A percentile compares a stretch with the other conserved stretches of the same genome.
These are phyloP conservation scores for Rhynchospora breviuscula DNA, from an alignment of 176 grass and related monocot genomes.

Conservation along the genomic window DNA sequence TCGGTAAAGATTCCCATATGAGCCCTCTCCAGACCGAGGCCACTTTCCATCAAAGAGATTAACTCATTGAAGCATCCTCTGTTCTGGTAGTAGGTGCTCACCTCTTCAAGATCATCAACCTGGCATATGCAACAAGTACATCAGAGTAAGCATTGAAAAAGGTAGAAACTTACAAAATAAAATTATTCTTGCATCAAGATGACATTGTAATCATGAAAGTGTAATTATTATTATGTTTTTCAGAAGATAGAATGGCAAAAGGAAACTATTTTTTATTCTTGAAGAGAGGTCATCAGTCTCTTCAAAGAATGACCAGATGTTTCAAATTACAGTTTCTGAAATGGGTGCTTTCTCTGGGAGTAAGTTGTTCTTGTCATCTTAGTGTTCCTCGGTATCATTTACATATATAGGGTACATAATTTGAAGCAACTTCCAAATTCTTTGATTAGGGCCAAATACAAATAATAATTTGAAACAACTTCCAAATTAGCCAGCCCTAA, in stretches of 20 bases:
- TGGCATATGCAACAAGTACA: conserved; percentile 31
- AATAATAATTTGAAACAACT: neutral
- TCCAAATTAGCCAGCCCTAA: neutral
- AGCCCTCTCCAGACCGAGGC: conserved; percentile 67
- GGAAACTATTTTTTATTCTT: conserved; percentile 29
- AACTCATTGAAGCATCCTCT: conserved; percentile 94
- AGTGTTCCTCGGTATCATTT: neutral
- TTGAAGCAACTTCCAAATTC: neutral
- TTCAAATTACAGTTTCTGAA: conserved; percentile 38
- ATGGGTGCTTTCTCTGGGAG: conserved; percentile 41
- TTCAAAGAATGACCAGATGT: conserved; percentile 40
- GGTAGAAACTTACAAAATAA: neutral
- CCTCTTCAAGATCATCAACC: conserved; percentile 97
- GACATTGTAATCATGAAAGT: neutral
- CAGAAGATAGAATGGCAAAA: conserved; percentile 49
- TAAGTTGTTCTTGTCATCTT: conserved; percentile 28
- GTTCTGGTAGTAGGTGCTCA: conserved; percentile 93
- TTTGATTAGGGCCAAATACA: neutral
- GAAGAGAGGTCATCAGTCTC: conserved; percentile 32
- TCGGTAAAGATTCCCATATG: conserved; percentile 98
- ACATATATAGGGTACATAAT: neutral
- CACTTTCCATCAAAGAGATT: conserved; percentile 97
- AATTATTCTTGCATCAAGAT: neutral
- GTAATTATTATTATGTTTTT: neutral
- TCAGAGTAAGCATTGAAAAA: conserved; percentile 16